Conservation (phyloP, 257 asterid species). For the Solanum ossicruentum region DNA sequence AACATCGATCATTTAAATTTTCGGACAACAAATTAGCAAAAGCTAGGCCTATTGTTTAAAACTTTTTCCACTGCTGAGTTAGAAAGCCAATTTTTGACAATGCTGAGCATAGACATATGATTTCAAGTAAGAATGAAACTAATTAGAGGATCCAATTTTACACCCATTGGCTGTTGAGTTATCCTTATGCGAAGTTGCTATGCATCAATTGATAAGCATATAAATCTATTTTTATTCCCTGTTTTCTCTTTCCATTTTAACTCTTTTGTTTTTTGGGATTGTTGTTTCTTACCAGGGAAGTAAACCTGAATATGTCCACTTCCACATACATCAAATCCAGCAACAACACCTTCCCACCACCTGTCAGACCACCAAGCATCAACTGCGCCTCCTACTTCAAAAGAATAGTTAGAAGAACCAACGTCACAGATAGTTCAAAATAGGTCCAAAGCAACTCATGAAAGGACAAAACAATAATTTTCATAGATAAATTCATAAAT, state of each 20-base stretch:
- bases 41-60: no score
- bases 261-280: not conserved
- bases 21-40: not conserved
- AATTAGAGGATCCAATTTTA: not conserved
- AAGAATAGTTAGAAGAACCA: not conserved
- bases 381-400: conserved; percentile 47
- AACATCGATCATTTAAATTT: not conserved
- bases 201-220: not conserved
- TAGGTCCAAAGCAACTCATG: no score
- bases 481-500: no score
- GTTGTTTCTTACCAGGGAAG: not conserved
- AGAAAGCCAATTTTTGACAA: not conserved
- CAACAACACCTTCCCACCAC: conserved; percentile 67
- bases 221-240: no score
- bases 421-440: no score
- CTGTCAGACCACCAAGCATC: conserved; percentile 57
- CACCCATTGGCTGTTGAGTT: no score
- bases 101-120: not conserved
- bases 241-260: not conserved
- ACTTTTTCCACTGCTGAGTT: not conserved
- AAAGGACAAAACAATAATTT: no score
- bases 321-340: not conserved
- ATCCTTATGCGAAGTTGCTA: no score
- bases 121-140: not conserved
- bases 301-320: not conserved